Conservation (phyloP, 352 stramenopile genomes). For the Pythium scleroteichum region DNA sequence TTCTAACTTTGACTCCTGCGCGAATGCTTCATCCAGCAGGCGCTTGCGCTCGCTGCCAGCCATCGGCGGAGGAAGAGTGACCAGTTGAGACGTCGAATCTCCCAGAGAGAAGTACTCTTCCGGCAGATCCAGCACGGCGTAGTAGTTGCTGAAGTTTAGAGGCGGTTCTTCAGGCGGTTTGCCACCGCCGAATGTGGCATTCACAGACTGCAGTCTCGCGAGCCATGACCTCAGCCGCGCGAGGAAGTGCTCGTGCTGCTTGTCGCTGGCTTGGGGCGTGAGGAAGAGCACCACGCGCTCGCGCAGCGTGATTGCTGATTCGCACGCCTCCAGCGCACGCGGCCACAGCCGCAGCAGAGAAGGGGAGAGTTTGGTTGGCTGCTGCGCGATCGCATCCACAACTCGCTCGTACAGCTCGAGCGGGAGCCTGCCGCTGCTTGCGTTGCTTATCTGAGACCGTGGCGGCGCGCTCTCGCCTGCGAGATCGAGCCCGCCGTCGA, state of each 20-base stretch:
- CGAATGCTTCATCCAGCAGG: constrained; percentile 29
- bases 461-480: no score
- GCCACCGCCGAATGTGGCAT: no score
- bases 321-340: constrained; percentile 1
- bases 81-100: no score
- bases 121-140: neutral
- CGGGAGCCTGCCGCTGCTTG: neutral
- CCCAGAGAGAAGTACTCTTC: constrained; percentile 4
- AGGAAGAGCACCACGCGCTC: constrained; percentile 5
- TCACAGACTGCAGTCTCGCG: neutral
- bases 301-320: constrained; percentile 17
- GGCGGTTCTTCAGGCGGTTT: no score
- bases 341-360: constrained; percentile 6
- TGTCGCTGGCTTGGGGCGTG: no score
- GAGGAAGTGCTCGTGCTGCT: constrained; percentile 13
- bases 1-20: constrained; percentile 28
- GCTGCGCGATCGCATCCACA: constrained; percentile 6
- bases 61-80: neutral
- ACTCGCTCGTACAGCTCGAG: constrained; percentile 5
- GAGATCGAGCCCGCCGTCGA: neutral
- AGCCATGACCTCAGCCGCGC: constrained; percentile 3
- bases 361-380: constrained; percentile 5
- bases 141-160: constrained; percentile 4
- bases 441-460: no score
- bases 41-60: constrained; percentile 1